These are phyloP conservation scores for Xylaria grammica DNA, from an alignment of 495 filamentous ascomycete genomes.

Conservation along the genomic window DNA sequence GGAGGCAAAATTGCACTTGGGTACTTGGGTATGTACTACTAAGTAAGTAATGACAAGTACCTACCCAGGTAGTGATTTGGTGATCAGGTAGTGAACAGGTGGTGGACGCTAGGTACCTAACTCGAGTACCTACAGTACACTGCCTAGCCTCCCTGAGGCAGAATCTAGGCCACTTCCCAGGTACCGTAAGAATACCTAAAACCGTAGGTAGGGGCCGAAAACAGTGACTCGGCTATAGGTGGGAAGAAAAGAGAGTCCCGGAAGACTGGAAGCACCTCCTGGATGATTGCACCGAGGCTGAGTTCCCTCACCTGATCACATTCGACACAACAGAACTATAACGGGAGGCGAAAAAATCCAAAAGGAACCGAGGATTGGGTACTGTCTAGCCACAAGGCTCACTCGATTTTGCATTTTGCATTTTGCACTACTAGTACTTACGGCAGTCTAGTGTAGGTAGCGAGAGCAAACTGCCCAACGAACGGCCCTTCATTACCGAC, in stretches of 20 bases:
- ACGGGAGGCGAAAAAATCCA: constrained; percentile 5
- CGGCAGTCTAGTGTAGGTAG: neutral
- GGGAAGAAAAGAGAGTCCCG: neutral
- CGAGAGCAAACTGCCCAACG: neutral
- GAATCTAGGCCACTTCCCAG: too few species aligned
- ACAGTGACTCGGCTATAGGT: constrained; percentile 13
- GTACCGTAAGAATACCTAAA: too few species aligned
- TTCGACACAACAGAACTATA: constrained; percentile 17
- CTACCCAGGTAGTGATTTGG: too few species aligned
- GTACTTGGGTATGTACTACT: neutral
- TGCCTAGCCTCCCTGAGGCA: too few species aligned
- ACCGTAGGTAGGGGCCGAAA: neutral
- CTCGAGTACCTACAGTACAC: too few species aligned
- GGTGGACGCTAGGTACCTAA: too few species aligned
- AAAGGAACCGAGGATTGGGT: neutral
- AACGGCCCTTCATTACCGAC: constrained; percentile 12
- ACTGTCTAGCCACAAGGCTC: neutral
- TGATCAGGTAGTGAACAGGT: too few species aligned
- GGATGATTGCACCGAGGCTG: constrained; percentile 24
- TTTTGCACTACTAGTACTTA: too few species aligned
- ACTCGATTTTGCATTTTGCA: too few species aligned
- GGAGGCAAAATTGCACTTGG: constrained; percentile 15
- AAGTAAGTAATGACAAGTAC: neutral
- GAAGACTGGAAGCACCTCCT: constrained; percentile 8
- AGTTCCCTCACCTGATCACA: constrained; percentile 24